Evolutionary conservation across 352 stramenopile genomes (phyloP).

Genomic region (Globisporangium yorkense): DNA sequence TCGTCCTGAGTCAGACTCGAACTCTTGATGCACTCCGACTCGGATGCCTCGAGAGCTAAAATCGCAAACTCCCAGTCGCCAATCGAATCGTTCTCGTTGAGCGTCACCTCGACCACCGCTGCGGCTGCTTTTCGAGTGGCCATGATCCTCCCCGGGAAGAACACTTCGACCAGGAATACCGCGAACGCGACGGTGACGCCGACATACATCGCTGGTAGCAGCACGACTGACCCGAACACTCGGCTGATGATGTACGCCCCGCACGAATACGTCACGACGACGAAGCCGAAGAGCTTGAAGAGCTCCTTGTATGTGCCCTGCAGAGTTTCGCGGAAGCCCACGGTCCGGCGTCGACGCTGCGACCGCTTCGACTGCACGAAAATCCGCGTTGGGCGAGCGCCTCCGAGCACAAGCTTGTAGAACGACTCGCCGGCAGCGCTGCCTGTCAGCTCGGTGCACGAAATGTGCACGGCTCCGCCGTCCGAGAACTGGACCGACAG

Average conservation of each 20-base stretch:
- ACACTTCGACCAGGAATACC: conserved; percentile 57
- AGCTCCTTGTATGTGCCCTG: conserved; percentile 57
- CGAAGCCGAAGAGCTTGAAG: conserved; percentile 49
- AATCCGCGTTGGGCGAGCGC: conserved; percentile 45
- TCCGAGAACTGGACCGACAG: conserved; percentile 59
- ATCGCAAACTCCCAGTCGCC: conserved; percentile 64
- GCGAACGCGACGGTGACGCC: conserved; percentile 28
- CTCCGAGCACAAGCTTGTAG: conserved; percentile 45
- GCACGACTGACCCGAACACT: conserved; percentile 39
- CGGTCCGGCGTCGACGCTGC: conserved; percentile 13
- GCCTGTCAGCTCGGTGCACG: conserved; percentile 38
- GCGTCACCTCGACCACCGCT: background rate
- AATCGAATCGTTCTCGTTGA: conserved; percentile 14
- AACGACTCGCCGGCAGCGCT: conserved; percentile 30
- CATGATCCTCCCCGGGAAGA: conserved; percentile 43
- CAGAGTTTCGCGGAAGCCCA: conserved; percentile 40
- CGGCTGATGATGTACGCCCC: conserved; percentile 45
- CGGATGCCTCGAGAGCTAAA: conserved; percentile 48
- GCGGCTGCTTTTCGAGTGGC: conserved; percentile 21
- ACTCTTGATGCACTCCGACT: conserved; percentile 30
- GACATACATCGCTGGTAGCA: conserved; percentile 50
- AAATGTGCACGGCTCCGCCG: conserved; percentile 37
- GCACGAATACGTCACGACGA: conserved; percentile 48
- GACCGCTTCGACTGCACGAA: conserved; percentile 37
- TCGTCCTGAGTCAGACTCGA: background rate